phyloP scores from a whole-genome alignment of 148 eudicot genomes.

The Dianthus caryophyllus region DNA sequence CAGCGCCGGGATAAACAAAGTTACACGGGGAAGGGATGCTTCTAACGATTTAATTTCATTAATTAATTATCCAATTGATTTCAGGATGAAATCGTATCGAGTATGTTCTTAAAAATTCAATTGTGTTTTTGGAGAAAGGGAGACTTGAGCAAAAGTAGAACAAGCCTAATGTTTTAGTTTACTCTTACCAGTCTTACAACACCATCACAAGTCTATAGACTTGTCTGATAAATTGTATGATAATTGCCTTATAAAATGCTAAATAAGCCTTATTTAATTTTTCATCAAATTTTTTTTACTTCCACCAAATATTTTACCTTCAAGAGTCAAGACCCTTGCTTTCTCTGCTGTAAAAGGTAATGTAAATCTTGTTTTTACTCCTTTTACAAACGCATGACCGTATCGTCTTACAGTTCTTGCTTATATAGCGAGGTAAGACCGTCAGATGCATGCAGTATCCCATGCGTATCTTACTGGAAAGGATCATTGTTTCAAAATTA shows the following conservation, averaged over 20 bases:
- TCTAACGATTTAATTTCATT: no score
- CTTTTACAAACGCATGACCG: background rate
- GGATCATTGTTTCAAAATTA: no score
- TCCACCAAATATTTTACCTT: background rate
- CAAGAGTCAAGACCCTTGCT: background rate
- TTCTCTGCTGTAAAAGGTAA: background rate
- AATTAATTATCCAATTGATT: no score
- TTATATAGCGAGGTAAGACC: no score
- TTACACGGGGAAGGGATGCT: no score
- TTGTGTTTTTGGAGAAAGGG: background rate
- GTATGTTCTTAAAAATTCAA: no score
- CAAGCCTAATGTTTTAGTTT: background rate
- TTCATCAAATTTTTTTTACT: background rate
- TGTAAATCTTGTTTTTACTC: background rate
- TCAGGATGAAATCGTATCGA: no score
- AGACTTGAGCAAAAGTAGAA: background rate
- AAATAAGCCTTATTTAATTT: background rate
- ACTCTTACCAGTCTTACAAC: conserved; percentile 7
- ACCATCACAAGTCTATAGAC: background rate
- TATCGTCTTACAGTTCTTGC: no score
- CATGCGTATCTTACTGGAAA: no score
- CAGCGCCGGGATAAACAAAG: no score
- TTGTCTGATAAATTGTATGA: background rate
- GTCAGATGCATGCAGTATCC: no score
- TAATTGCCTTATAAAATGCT: background rate